Conservation (phyloP, 306 rosid genomes). For the Dryas alaskensis region DNA sequence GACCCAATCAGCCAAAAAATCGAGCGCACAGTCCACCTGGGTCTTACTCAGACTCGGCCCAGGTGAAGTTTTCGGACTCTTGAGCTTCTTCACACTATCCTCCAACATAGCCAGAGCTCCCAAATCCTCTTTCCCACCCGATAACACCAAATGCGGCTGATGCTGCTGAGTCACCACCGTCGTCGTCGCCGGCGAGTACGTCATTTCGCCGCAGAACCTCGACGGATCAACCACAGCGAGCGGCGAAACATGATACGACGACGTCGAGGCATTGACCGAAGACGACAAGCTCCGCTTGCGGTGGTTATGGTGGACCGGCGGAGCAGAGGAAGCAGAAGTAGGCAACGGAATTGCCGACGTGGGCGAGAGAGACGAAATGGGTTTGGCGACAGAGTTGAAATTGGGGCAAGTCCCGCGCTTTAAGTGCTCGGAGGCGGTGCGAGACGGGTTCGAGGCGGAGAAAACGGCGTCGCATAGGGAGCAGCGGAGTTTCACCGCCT, state of each 20-base stretch:
- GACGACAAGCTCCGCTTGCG: constrained; percentile 61
- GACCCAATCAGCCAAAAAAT: constrained; percentile 78
- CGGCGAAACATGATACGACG: constrained; percentile 45
- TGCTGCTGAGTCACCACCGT: constrained; percentile 25
- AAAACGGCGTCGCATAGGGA: constrained; percentile 81
- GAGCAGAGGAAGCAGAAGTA: constrained; percentile 24
- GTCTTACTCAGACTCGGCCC: constrained; percentile 60
- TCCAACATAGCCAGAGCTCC: constrained; percentile 92
- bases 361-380: constrained; percentile 77
- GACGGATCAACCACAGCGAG: constrained; percentile 52
- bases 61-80: constrained; percentile 87
- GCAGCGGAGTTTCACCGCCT: constrained; percentile 92
- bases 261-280: constrained; percentile 14
- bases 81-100: constrained; percentile 91
- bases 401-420: constrained; percentile 96
- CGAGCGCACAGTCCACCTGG: constrained; percentile 69
- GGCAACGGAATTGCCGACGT: constrained; percentile 31
- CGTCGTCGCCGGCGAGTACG: constrained; percentile 38
- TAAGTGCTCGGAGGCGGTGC: constrained; percentile 95
- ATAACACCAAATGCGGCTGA: constrained; percentile 72
- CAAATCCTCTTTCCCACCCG: constrained; percentile 91
- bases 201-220: constrained; percentile 45
- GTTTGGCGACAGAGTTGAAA: constrained; percentile 58
- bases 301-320: constrained; percentile 39
- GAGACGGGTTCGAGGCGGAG: constrained; percentile 91